These are phyloP conservation scores for Colletotrichum sp. DNA, from an alignment of 2,329 filamentous ascomycete genomes.

Conservation along the genomic window DNA sequence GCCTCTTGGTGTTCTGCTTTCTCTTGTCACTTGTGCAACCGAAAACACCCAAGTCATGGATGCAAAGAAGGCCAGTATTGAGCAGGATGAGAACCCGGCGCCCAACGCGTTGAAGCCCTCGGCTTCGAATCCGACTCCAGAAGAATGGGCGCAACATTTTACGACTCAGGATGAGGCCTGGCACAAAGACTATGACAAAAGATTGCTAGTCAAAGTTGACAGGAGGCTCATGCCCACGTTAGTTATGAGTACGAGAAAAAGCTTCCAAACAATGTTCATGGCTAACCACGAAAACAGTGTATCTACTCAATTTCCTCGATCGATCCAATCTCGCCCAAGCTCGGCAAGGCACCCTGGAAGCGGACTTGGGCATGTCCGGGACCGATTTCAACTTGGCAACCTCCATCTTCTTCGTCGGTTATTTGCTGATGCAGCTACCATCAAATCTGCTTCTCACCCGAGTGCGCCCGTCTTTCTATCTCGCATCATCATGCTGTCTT, in stretches of 20 bases:
- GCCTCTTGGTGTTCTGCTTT: not conserved
- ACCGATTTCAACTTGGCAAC: constrained; percentile 63
- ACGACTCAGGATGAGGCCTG: constrained; percentile 3
- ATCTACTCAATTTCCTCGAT: constrained; percentile 59
- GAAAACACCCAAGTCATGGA: not conserved
- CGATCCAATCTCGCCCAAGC: constrained; percentile 59
- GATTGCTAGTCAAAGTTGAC: constrained; percentile 56
- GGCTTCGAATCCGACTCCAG: constrained; percentile 3
- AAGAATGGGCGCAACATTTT: constrained; percentile 14
- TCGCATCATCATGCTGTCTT: constrained; percentile 50
- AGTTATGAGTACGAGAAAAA: constrained; percentile 45
- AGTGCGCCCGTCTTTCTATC: constrained; percentile 57
- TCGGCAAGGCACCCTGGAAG: constrained; percentile 56
- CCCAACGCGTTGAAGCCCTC: not conserved
- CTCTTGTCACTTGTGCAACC: not conserved
- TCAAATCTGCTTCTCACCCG: constrained; percentile 63
- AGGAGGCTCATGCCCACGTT: constrained; percentile 52
- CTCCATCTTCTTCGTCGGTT: constrained; percentile 62
- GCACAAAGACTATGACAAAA: constrained; percentile 12
- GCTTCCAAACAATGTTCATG: not conserved
- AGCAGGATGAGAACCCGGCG: constrained; percentile 8
- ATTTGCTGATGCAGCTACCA: constrained; percentile 66
- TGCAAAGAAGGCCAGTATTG: not conserved
- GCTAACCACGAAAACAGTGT: not conserved
- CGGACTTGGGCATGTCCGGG: constrained; percentile 57